These are phyloP conservation scores for Penium margaritaceum DNA, from an alignment of 139 green algal species.

Conservation along the genomic window DNA sequence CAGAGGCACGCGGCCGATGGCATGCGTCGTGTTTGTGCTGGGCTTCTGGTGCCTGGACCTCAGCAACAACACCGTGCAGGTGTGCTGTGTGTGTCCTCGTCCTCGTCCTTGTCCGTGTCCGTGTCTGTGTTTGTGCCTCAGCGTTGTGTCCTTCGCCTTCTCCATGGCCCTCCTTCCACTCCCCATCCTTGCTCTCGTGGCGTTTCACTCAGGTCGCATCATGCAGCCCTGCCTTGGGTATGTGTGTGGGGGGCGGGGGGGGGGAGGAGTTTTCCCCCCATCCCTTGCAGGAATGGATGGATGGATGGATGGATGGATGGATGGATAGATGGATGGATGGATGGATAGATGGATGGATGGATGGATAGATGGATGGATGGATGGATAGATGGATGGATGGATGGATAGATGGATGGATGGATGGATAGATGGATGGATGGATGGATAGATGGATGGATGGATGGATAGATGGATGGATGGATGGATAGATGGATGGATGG, in stretches of 20 bases:
- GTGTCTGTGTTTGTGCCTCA: neutral
- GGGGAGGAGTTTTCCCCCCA: neutral
- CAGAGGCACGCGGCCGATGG: neutral
- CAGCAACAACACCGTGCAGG: slow-evolving; percentile 46
- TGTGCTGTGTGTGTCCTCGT: too few relatives aligned
- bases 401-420: too few relatives aligned
- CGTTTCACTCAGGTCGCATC: neutral
- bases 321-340: neutral
- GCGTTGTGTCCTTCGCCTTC: too few relatives aligned
- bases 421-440: too few relatives aligned
- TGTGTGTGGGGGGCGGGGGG: neutral
- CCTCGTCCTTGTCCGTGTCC: slow-evolving; percentile 17
- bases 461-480: too few relatives aligned
- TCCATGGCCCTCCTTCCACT: too few relatives aligned
- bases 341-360: neutral
- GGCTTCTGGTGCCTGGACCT: slow-evolving; percentile 42
- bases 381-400: too few relatives aligned
- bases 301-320: too few relatives aligned
- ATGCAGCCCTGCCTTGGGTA: neutral
- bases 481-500: too few relatives aligned
- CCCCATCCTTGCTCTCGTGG: neutral
- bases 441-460: too few relatives aligned
- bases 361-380: too few relatives aligned
- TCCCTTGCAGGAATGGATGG: neutral
- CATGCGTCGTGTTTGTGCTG: slow-evolving; percentile 31